phyloP scores from a whole-genome alignment of 768 basidiomycete species.

The Podaxis sp. region DNA sequence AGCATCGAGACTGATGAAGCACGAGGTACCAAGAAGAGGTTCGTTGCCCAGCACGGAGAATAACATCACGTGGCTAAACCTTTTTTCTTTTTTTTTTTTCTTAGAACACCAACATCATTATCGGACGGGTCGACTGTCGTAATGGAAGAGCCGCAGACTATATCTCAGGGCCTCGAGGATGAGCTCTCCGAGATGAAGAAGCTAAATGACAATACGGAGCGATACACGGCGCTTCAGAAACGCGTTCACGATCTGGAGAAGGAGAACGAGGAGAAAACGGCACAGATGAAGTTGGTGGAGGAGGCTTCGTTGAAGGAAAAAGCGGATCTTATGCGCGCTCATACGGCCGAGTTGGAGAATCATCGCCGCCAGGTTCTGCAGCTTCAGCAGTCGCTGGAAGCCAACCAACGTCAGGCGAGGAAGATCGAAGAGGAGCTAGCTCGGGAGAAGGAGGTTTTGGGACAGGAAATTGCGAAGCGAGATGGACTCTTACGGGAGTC shows the following conservation, averaged over 20 bases:
- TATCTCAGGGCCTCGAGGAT: neutral
- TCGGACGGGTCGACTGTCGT: constrained; percentile 5
- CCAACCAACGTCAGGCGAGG: neutral
- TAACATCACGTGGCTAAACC: neutral
- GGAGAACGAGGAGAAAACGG: neutral
- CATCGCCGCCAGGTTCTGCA: neutral
- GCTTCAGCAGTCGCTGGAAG: neutral
- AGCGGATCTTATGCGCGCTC: neutral
- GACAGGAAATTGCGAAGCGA: neutral
- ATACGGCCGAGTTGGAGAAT: neutral
- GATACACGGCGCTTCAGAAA: neutral
- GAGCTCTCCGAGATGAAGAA: neutral
- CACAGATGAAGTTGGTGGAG: neutral
- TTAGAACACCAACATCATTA: constrained; percentile 5
- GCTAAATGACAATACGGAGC: neutral
- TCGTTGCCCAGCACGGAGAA: neutral
- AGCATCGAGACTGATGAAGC: neutral
- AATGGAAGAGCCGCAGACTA: constrained; percentile 1
- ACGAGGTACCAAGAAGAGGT: neutral
- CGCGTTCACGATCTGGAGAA: neutral
- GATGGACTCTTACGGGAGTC: neutral
- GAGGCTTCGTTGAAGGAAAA: constrained; percentile 2
- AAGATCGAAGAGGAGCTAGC: neutral
- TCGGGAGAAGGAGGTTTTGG: neutral
- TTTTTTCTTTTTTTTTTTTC: neutral